These are phyloP conservation scores for Boletus reticulatus DNA, from an alignment of 768 basidiomycete genomes.

Conservation along the genomic window DNA sequence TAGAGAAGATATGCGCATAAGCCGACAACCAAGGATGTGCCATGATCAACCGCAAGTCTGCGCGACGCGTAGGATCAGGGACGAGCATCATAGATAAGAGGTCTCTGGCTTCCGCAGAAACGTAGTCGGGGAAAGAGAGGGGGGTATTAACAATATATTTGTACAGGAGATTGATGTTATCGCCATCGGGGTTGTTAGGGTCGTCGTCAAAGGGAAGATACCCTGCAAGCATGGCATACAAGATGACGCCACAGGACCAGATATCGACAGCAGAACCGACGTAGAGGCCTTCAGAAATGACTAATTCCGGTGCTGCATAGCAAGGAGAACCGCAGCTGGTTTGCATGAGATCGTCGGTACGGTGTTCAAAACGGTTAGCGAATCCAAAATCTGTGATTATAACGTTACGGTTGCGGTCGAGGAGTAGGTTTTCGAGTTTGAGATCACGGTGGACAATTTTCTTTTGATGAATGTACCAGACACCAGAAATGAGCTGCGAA, in stretches of 20 bases:
- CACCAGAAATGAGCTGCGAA: slow-evolving; percentile 96
- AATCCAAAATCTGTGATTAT: slow-evolving; percentile 99
- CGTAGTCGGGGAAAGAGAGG: slow-evolving; percentile 95
- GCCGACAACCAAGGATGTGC: slow-evolving; percentile 80
- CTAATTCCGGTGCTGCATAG: slow-evolving; percentile 97
- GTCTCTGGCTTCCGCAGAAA: slow-evolving; percentile 79
- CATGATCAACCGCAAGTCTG: slow-evolving; percentile 79
- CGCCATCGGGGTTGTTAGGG: slow-evolving; percentile 96
- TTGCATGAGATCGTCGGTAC: slow-evolving; percentile 94
- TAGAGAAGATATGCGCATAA: slow-evolving; percentile 50
- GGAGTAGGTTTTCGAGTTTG: slow-evolving; percentile 96
- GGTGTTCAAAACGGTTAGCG: slow-evolving; percentile 95
- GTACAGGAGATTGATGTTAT: slow-evolving; percentile 98
- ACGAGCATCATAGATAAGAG: slow-evolving; percentile 92
- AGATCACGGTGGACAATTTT: slow-evolving; percentile 99
- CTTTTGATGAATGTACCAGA: slow-evolving; percentile 98
- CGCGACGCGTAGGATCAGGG: slow-evolving; percentile 81
- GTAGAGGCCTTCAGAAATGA: slow-evolving; percentile 95
- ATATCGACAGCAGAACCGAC: slow-evolving; percentile 98
- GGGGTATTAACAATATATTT: slow-evolving; percentile 98
- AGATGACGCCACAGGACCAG: slow-evolving; percentile 94
- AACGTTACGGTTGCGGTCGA: slow-evolving; percentile 96
- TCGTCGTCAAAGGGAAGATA: slow-evolving; percentile 99
- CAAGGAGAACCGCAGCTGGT: slow-evolving; percentile 97
- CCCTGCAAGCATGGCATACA: slow-evolving; percentile 96